Conservation (phyloP, 2,329 filamentous ascomycete species). For the Verticillium nonalfalfae region DNA sequence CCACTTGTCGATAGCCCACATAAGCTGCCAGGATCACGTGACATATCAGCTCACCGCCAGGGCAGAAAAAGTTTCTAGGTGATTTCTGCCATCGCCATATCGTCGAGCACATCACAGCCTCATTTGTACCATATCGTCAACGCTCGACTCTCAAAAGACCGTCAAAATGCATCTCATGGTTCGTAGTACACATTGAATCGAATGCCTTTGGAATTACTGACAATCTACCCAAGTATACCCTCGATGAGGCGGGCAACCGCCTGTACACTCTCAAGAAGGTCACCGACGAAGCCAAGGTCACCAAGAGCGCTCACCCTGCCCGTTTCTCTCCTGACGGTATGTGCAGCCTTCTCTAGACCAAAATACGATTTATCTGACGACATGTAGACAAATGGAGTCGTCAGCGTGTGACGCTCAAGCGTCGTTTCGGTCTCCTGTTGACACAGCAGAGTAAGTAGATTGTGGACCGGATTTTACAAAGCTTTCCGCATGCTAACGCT, state of each 20-base stretch:
- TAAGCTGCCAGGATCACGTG: background rate
- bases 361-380: background rate
- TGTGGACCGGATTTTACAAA: background rate
- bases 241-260: constrained; percentile 77
- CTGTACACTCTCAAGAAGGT: constrained; percentile 95
- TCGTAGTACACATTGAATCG: background rate
- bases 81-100: background rate
- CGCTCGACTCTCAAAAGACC: background rate
- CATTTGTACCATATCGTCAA: background rate
- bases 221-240: constrained; percentile 64
- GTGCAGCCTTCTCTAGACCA: background rate
- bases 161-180: constrained; percentile 1
- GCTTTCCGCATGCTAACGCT: background rate
- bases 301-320: constrained; percentile 92
- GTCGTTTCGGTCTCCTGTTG: constrained; percentile 80
- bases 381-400: constrained; percentile 83
- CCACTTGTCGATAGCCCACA: too few relatives aligned
- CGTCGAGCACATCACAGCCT: background rate
- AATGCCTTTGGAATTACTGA: background rate
- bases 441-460: constrained; percentile 60
- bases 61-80: background rate
- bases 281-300: constrained; percentile 72
- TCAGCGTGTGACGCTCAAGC: constrained; percentile 92
- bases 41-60: background rate
- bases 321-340: constrained; percentile 79